These are phyloP conservation scores for Brassica rapa DNA, from an alignment of 345 rosid genomes.

Conservation along the genomic window DNA sequence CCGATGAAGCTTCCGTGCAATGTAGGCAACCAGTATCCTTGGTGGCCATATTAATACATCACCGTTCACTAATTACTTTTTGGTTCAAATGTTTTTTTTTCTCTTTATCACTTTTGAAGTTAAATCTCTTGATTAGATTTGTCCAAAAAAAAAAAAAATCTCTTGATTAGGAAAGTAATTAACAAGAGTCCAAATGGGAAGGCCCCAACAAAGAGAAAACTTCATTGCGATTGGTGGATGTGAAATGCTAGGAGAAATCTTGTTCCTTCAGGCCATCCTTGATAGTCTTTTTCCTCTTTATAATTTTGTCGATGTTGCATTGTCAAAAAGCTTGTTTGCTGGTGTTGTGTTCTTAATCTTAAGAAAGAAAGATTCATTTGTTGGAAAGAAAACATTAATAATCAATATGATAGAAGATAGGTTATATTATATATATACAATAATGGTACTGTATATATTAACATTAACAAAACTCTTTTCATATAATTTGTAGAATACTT, in stretches of 20 bases:
- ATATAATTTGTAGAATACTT: no score
- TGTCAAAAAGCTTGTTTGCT: slow-evolving; percentile 17
- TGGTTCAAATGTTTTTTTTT: slow-evolving; percentile 1
- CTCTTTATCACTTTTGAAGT: background rate
- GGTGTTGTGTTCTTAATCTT: slow-evolving; percentile 14
- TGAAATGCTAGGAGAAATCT: slow-evolving; percentile 32
- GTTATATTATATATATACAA: background rate
- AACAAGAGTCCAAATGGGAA: slow-evolving; percentile 16
- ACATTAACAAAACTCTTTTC: no score
- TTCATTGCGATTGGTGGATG: slow-evolving; percentile 21
- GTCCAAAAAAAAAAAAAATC: background rate
- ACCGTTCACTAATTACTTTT: background rate
- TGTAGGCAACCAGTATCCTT: background rate
- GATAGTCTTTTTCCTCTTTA: slow-evolving; percentile 38
- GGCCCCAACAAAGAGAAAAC: slow-evolving; percentile 30
- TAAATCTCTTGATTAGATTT: slow-evolving; percentile 1
- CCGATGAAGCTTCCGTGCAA: no score
- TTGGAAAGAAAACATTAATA: background rate
- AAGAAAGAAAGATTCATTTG: background rate
- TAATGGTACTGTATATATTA: background rate
- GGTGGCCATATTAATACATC: slow-evolving; percentile 29
- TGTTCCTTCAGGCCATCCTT: slow-evolving; percentile 20
- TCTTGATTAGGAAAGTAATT: background rate
- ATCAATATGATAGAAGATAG: background rate
- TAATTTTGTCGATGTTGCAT: slow-evolving; percentile 32